These are phyloP conservation scores for Aspergillus kassunensis DNA, from an alignment of 495 filamentous ascomycete genomes.

Conservation along the genomic window DNA sequence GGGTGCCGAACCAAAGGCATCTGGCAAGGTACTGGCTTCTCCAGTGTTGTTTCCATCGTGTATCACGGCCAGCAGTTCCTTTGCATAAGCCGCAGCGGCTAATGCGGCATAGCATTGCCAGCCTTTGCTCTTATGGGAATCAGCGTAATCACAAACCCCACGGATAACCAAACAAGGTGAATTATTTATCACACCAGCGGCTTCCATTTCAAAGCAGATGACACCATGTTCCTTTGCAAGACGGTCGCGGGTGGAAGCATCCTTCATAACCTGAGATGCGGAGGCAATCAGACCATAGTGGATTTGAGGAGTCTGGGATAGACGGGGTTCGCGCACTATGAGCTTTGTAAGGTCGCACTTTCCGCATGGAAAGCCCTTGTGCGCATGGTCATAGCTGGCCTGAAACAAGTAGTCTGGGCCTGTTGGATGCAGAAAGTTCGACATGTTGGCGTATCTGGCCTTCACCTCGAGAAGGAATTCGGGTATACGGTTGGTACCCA, in stretches of 20 bases:
- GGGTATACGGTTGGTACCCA: background rate
- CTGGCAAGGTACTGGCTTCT: background rate
- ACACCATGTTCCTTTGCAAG: no score
- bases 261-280: no score
- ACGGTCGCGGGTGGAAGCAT: no score
- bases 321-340: slow-evolving; percentile 9
- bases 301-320: background rate
- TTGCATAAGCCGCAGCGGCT: no score
- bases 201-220: no score
- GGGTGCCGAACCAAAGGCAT: background rate
- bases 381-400: background rate
- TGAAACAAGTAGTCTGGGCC: background rate
- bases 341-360: slow-evolving; percentile 14
- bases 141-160: no score
- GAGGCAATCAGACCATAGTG: no score
- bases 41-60: background rate
- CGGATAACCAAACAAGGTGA: no score
- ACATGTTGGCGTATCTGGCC: background rate
- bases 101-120: no score
- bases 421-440: background rate
- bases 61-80: background rate
- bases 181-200: no score
- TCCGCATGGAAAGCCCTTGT: slow-evolving; percentile 8
- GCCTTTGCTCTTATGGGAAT: no score
- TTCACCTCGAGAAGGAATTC: background rate